These are phyloP conservation scores for Fusarium compactum DNA, from an alignment of 2,329 filamentous ascomycete species.

Conservation along the genomic window DNA sequence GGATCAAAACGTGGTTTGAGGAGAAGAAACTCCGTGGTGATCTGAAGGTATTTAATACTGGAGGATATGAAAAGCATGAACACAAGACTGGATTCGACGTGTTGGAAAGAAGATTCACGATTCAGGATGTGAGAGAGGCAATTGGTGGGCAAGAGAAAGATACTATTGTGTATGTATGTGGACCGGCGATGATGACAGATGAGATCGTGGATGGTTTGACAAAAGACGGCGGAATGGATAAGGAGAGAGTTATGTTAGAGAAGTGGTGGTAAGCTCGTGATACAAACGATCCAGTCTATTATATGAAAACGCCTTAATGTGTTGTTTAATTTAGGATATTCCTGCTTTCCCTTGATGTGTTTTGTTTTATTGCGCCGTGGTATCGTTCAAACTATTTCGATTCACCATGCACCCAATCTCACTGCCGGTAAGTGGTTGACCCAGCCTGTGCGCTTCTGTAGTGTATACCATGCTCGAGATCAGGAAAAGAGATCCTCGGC, in stretches of 20 bases:
- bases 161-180: constrained; percentile 74
- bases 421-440: constrained; percentile 15
- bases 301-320: not conserved
- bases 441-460: constrained; percentile 1
- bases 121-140: constrained; percentile 57
- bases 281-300: not conserved
- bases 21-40: constrained; percentile 50
- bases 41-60: constrained; percentile 63
- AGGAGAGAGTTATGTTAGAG: constrained; percentile 66
- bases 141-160: constrained; percentile 50
- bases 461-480: not conserved
- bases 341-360: constrained; percentile 14
- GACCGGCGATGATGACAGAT: constrained; percentile 77
- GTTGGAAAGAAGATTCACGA: constrained; percentile 56
- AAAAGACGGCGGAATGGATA: constrained; percentile 54
- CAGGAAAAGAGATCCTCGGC: constrained; percentile 80
- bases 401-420: constrained; percentile 29
- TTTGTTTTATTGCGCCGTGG: constrained; percentile 43
- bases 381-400: constrained; percentile 46
- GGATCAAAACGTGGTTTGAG: constrained; percentile 59
- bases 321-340: not conserved
- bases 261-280: constrained; percentile 69
- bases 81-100: constrained; percentile 35
- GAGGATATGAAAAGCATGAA: constrained; percentile 13
- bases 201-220: constrained; percentile 66